Conservation (phyloP, 768 basidiomycete species). For the Leccinum subgranulosum region DNA sequence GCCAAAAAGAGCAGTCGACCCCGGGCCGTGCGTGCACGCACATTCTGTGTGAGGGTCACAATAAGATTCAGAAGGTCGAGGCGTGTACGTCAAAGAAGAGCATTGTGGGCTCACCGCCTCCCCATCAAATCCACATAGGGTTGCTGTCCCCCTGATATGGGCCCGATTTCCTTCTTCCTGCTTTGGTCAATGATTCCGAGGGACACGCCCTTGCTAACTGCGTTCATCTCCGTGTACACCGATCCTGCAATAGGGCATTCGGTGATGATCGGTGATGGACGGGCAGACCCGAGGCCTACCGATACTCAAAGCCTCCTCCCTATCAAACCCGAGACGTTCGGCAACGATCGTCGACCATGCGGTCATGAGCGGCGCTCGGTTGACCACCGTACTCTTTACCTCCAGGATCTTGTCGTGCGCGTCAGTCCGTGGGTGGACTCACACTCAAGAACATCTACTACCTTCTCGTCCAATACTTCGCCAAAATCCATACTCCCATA, state of each 20-base stretch:
- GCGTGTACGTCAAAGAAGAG: neutral
- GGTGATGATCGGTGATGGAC: neutral
- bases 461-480: conserved; percentile 71
- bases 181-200: conserved; percentile 70
- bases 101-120: conserved; percentile 43
- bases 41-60: conserved; percentile 31
- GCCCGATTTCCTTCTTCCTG: conserved; percentile 54
- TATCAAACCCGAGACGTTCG: conserved; percentile 79
- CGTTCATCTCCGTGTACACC: conserved; percentile 92
- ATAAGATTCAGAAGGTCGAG: neutral
- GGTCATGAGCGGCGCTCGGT: conserved; percentile 93
- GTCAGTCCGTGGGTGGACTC: neutral
- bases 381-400: conserved; percentile 64
- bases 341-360: conserved; percentile 90
- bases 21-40: conserved; percentile 29
- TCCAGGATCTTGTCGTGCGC: conserved; percentile 48
- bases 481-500: conserved; percentile 65
- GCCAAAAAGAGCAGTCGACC: neutral
- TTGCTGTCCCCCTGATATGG: conserved; percentile 56
- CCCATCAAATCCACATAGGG: conserved; percentile 88
- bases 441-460: conserved; percentile 31
- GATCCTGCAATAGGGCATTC: conserved; percentile 52
- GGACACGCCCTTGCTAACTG: conserved; percentile 77
- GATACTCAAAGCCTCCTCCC: conserved; percentile 89
- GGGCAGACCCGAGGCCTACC: conserved; percentile 44